Percentiles rank a stretch among this genome's conserved stretches.
These are phyloP conservation scores for Apiospora arundinis DNA, from an alignment of 2,329 filamentous ascomycete genomes.

Conservation along the genomic window DNA sequence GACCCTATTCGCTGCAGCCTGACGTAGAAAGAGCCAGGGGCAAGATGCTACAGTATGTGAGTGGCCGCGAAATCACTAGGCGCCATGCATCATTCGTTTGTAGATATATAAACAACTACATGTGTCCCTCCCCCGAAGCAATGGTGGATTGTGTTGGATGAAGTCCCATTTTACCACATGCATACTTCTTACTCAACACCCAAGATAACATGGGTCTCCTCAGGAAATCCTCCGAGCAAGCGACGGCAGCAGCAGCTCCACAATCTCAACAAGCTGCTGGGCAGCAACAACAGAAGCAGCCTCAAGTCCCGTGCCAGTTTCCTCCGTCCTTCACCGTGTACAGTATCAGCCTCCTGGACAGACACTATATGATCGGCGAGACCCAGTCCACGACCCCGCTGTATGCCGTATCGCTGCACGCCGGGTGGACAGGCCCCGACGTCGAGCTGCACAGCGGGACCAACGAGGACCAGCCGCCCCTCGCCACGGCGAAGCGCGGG, in stretches of 20 bases:
- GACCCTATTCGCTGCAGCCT: neutral
- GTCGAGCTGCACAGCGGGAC: slow-evolving; percentile 44
- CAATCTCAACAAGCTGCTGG: no score
- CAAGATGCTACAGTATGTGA: no score
- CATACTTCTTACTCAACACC: no score
- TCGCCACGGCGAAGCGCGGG: slow-evolving; percentile 36
- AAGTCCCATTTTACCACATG: no score
- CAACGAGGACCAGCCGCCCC: slow-evolving; percentile 33
- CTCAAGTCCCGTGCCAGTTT: slow-evolving; percentile 35
- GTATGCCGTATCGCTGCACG: slow-evolving; percentile 40
- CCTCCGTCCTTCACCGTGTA: slow-evolving; percentile 42
- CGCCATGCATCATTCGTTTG: neutral
- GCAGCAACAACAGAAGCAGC: neutral
- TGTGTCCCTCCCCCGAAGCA: no score
- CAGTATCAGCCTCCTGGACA: slow-evolving; percentile 26
- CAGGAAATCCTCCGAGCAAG: no score
- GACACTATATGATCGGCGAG: slow-evolving; percentile 38
- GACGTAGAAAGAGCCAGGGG: neutral
- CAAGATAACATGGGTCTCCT: no score
- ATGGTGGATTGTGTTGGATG: no score
- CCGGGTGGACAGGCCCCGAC: slow-evolving; percentile 35
- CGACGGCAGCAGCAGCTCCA: neutral
- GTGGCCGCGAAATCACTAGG: neutral
- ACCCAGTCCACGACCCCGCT: slow-evolving; percentile 37
- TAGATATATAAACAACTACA: no score